These are phyloP conservation scores for Thelonectria olida DNA, from an alignment of 2,329 filamentous ascomycete genomes.

Conservation along the genomic window DNA sequence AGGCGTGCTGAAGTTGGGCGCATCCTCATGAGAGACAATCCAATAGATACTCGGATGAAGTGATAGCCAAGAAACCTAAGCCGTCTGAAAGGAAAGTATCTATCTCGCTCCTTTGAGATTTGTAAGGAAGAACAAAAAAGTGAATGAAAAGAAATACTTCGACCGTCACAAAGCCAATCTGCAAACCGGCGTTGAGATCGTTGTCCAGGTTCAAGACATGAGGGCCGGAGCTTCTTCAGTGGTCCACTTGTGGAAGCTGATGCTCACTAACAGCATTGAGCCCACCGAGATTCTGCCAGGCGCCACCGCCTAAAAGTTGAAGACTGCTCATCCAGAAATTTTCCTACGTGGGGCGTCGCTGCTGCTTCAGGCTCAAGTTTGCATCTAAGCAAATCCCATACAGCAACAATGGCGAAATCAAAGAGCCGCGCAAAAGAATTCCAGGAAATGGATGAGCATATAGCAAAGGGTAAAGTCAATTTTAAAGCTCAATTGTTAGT, in stretches of 20 bases:
- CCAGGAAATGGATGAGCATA: conserved; percentile 68
- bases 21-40: conserved; percentile 42
- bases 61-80: not conserved
- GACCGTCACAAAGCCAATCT: not conserved
- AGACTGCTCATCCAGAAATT: conserved; percentile 41
- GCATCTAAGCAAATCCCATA: conserved; percentile 23
- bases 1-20: conserved; percentile 48
- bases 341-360: conserved; percentile 44
- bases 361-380: conserved; percentile 23
- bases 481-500: not conserved
- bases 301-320: conserved; percentile 63
- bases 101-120: too few species aligned
- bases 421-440: conserved; percentile 68
- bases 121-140: not conserved
- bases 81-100: not conserved
- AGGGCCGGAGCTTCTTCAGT: too few species aligned
- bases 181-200: not conserved
- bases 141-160: not conserved
- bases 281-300: conserved; percentile 51
- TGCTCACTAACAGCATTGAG: not conserved
- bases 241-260: not conserved
- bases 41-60: not conserved
- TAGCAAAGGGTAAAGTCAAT: conserved; percentile 65
- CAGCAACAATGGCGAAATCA: conserved; percentile 58
- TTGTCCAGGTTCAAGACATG: not conserved